phyloP scores from a whole-genome alignment of 2,329 filamentous ascomycete species.

The Sporothrix phasma region DNA sequence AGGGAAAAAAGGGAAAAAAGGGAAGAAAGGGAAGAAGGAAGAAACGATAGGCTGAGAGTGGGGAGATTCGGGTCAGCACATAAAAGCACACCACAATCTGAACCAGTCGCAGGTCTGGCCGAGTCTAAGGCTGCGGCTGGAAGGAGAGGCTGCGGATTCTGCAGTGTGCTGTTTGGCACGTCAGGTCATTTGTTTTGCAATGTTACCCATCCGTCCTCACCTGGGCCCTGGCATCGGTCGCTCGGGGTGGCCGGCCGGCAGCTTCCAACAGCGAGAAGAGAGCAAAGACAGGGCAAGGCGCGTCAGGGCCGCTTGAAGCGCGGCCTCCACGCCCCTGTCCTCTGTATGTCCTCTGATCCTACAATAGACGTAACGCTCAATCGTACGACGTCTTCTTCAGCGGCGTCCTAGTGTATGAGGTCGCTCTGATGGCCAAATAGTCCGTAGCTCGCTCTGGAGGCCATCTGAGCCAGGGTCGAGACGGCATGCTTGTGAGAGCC shows the following conservation, averaged over 20 bases:
- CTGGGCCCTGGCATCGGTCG: background rate
- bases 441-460: background rate
- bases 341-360: background rate
- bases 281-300: too few relatives aligned
- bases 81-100: background rate
- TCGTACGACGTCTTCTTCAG: background rate
- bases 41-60: background rate
- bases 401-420: background rate
- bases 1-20: too few relatives aligned
- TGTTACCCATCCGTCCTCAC: background rate
- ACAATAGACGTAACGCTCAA: background rate
- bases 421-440: background rate
- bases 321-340: background rate
- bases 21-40: background rate
- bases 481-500: background rate
- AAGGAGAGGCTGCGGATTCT: background rate
- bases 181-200: background rate
- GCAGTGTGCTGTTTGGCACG: background rate
- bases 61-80: background rate
- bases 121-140: background rate
- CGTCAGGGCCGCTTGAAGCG: background rate
- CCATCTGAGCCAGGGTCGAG: background rate
- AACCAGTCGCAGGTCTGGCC: background rate
- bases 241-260: background rate
- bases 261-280: background rate